These are phyloP conservation scores for Pythium coloratum DNA, from an alignment of 352 stramenopile species.

Conservation along the genomic window DNA sequence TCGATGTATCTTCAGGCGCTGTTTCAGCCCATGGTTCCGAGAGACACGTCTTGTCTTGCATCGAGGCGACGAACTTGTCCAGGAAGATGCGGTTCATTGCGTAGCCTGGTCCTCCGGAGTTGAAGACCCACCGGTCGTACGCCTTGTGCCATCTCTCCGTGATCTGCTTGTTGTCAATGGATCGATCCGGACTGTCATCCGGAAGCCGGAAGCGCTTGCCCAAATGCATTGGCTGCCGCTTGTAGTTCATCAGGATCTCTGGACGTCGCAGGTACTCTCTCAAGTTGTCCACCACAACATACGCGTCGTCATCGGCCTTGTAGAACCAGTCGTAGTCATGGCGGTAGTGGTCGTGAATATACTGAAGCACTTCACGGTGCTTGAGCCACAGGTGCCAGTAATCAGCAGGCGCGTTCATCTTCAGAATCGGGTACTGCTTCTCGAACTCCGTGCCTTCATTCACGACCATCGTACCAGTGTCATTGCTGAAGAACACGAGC, in stretches of 20 bases:
- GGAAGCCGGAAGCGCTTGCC: conserved; percentile 73
- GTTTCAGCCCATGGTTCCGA: not conserved
- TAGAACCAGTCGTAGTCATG: conserved; percentile 85
- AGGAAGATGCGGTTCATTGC: not conserved
- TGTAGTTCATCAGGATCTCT: conserved; percentile 55
- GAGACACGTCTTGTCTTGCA: not conserved
- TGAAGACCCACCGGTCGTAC: not conserved
- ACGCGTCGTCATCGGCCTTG: conserved; percentile 78
- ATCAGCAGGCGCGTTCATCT: conserved; percentile 59
- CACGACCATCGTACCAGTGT: conserved; percentile 46
- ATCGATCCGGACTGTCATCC: conserved; percentile 11
- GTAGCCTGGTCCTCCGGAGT: not conserved
- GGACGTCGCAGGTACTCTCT: conserved; percentile 47
- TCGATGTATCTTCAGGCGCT: not conserved
- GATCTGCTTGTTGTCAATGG: not conserved
- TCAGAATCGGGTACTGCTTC: conserved; percentile 48
- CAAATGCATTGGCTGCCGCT: conserved; percentile 65
- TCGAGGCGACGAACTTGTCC: not conserved
- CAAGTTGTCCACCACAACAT: conserved; percentile 74
- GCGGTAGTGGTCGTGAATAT: conserved; percentile 62
- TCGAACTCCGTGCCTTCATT: conserved; percentile 25
- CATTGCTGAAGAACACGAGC: conserved; percentile 85
- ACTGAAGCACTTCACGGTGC: conserved; percentile 59
- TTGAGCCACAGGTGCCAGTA: conserved; percentile 79
- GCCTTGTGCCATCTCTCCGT: not conserved